Evolutionary conservation across 352 stramenopile species (phyloP).

Genomic region (Achlya hypogyna): DNA sequence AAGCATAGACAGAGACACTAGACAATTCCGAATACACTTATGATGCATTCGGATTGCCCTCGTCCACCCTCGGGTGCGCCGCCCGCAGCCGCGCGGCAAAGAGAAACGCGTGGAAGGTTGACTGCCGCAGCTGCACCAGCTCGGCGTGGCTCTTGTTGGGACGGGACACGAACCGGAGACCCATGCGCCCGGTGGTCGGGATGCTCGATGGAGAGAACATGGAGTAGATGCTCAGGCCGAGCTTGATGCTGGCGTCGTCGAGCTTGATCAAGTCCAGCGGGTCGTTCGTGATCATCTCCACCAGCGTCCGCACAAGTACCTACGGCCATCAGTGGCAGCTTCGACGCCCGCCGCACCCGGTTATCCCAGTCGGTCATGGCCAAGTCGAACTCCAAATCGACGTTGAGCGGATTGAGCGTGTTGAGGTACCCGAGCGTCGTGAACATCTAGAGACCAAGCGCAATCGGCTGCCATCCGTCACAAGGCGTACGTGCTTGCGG

Average conservation of each 20-base stretch:
- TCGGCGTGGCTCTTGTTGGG: constrained; percentile 5
- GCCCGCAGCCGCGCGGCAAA: not conserved
- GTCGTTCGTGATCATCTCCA: constrained; percentile 19
- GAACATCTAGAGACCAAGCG: constrained; percentile 26
- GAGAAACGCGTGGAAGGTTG: constrained; percentile 13
- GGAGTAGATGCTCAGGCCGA: constrained; percentile 18
- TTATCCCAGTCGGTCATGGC: constrained; percentile 8
- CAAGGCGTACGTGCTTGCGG: constrained; percentile 21
- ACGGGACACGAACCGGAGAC: constrained; percentile 9
- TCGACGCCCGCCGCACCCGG: not conserved
- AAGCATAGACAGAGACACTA: constrained; percentile 5
- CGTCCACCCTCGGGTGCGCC: not conserved
- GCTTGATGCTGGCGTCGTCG: constrained; percentile 15
- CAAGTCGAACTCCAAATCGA: constrained; percentile 60
- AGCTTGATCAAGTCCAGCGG: constrained; percentile 18
- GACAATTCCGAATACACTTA: not conserved
- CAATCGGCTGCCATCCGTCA: not conserved
- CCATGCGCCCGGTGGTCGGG: constrained; percentile 9
- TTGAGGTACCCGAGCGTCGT: constrained; percentile 47
- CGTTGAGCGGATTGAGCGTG: constrained; percentile 40
- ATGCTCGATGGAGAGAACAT: constrained; percentile 18
- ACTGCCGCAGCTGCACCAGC: constrained; percentile 6
- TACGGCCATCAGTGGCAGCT: not conserved
- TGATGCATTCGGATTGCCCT: no score
- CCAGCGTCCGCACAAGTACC: constrained; percentile 12